Evolutionary conservation across 306 rosid species (phyloP).

Genomic region (Herpetospermum pedunculosum): DNA sequence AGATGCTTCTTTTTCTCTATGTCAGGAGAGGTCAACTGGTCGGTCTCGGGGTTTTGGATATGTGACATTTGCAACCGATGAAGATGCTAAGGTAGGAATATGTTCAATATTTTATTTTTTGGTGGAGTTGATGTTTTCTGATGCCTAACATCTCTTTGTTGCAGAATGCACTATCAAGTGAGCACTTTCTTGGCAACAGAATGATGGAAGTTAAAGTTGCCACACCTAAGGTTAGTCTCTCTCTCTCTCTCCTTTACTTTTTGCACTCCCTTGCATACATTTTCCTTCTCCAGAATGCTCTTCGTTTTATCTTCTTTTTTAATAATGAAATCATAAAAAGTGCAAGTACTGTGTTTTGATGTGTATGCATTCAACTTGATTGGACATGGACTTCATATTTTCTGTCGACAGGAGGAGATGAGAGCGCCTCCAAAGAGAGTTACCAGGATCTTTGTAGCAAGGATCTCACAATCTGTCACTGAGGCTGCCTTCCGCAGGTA

Average conservation of each 20-base stretch:
- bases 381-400: conserved; percentile 7
- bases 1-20: not conserved
- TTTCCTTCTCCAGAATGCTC: not conserved
- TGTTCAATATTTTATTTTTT: not conserved
- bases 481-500: conserved; percentile 82
- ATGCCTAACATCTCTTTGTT: conserved; percentile 6
- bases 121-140: not conserved
- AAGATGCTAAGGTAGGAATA: conserved; percentile 74
- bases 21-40: conserved; percentile 83
- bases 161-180: conserved; percentile 65
- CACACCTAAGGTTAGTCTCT: conserved; percentile 68
- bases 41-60: conserved; percentile 98
- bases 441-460: conserved; percentile 88
- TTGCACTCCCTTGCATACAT: not conserved
- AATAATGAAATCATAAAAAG: not conserved
- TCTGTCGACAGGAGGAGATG: conserved; percentile 81
- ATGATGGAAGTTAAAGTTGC: conserved; percentile 97
- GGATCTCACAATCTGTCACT: conserved; percentile 84
- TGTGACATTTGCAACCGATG: conserved; percentile 75
- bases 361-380: not conserved
- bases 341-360: not conserved
- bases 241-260: not conserved
- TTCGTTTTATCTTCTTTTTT: not conserved
- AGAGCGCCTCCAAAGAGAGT: conserved; percentile 75
- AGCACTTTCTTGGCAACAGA: conserved; percentile 84